Conservation (phyloP, 2,329 filamentous ascomycete species). For the Westerdykella sp. region DNA sequence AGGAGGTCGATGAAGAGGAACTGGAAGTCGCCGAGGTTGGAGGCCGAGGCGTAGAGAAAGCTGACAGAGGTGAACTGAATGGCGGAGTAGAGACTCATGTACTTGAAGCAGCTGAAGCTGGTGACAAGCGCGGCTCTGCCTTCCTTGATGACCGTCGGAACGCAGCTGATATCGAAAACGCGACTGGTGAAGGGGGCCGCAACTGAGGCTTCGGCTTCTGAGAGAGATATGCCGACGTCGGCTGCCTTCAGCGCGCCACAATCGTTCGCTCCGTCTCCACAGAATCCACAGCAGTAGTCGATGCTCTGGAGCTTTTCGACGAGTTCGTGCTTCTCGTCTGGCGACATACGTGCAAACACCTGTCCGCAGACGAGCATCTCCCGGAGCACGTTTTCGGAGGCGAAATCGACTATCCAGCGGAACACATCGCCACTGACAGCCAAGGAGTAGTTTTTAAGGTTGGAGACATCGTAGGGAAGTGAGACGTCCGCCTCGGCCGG, state of each 20-base stretch:
- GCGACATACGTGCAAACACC: constrained; percentile 97
- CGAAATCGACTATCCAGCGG: constrained; percentile 92
- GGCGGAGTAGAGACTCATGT: constrained; percentile 98
- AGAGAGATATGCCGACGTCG: constrained; percentile 94
- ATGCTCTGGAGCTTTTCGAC: constrained; percentile 96
- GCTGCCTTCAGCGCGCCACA: constrained; percentile 95
- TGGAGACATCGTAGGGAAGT: constrained; percentile 75
- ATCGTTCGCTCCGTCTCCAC: constrained; percentile 95
- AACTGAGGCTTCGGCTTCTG: constrained; percentile 94
- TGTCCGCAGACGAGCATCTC: constrained; percentile 87
- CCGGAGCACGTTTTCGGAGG: constrained; percentile 69
- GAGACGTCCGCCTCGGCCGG: constrained; percentile 71
- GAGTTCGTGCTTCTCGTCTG: constrained; percentile 95
- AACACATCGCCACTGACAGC: constrained; percentile 92
- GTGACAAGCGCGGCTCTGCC: constrained; percentile 93
- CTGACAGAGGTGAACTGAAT: constrained; percentile 97
- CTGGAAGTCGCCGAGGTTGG: constrained; percentile 95
- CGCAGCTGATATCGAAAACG: constrained; percentile 93
- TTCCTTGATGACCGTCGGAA: constrained; percentile 87
- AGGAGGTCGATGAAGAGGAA: constrained; percentile 93
- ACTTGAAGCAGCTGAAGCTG: constrained; percentile 99
- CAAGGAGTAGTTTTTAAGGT: constrained; percentile 77
- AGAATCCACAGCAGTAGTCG: constrained; percentile 92
- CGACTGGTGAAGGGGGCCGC: constrained; percentile 96
- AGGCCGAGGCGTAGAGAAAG: constrained; percentile 89